These are phyloP conservation scores for Fragaria nilgerrensis DNA, from an alignment of 306 rosid species.

Conservation along the genomic window DNA sequence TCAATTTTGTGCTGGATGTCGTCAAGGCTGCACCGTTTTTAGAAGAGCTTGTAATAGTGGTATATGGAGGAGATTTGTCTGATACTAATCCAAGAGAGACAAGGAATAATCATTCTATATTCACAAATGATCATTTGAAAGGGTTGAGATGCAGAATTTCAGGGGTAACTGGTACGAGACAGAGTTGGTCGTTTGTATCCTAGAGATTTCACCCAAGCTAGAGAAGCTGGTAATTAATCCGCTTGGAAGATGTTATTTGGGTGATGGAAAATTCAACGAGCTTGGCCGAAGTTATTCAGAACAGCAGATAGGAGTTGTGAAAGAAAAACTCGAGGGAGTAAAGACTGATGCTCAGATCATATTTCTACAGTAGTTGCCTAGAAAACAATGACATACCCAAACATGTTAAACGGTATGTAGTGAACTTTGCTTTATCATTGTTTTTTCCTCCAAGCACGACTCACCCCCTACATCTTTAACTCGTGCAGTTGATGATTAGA, in stretches of 20 bases:
- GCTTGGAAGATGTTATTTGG: background rate
- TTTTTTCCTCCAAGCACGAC: background rate
- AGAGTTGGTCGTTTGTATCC: background rate
- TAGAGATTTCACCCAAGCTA: background rate
- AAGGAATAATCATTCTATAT: background rate
- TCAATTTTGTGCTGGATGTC: background rate
- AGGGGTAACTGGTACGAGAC: background rate
- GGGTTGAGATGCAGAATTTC: background rate
- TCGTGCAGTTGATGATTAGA: background rate
- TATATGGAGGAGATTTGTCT: background rate
- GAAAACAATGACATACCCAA: too few relatives aligned
- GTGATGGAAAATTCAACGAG: background rate
- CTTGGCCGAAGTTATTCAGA: background rate
- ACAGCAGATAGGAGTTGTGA: background rate
- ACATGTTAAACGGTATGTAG: too few relatives aligned
- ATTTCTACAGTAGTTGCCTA: too few relatives aligned
- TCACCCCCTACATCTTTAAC: background rate
- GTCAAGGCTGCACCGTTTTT: background rate
- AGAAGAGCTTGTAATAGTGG: background rate
- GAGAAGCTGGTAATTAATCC: background rate
- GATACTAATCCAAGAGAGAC: background rate
- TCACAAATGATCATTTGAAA: background rate
- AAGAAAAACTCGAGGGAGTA: background rate
- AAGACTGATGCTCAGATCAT: background rate
- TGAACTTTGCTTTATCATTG: background rate